phyloP scores from a whole-genome alignment of 257 asterid genomes.

The Solanum sejunctum region DNA sequence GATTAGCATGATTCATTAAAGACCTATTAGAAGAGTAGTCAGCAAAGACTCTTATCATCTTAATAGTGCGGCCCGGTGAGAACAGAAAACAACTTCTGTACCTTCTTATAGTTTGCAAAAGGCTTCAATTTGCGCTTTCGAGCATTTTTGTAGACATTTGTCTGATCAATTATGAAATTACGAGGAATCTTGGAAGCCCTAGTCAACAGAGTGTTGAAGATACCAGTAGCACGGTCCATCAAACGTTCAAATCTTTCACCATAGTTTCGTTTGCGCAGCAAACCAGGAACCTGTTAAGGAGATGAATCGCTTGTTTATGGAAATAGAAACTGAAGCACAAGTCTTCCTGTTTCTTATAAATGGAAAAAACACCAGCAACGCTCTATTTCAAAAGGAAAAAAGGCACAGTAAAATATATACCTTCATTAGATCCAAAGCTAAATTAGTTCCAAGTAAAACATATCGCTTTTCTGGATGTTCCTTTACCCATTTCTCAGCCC shows the following conservation, averaged over 20 bases:
- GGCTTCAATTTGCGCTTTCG: slow-evolving; percentile 48
- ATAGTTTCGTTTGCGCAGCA: slow-evolving; percentile 24
- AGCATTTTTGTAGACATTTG: slow-evolving; percentile 39
- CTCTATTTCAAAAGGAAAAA: not conserved
- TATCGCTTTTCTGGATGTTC: slow-evolving; percentile 53
- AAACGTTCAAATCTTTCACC: slow-evolving; percentile 23
- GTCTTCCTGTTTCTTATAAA: not conserved
- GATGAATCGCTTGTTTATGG: not conserved
- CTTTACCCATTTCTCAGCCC: slow-evolving; percentile 50
- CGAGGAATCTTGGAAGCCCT: slow-evolving; percentile 53
- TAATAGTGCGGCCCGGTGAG: not conserved
- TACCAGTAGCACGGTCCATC: slow-evolving; percentile 44
- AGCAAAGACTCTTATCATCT: not conserved
- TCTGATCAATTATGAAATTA: slow-evolving; percentile 53
- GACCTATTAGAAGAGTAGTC: not conserved
- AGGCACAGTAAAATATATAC: slow-evolving; percentile 8
- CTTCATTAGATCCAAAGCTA: slow-evolving; percentile 50
- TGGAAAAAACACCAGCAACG: not conserved
- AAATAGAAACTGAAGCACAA: not conserved
- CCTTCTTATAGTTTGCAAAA: slow-evolving; percentile 39
- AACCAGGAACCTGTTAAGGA: slow-evolving; percentile 36
- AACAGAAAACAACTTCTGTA: not conserved
- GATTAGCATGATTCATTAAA: not conserved
- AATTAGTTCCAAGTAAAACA: slow-evolving; percentile 43
- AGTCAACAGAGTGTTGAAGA: slow-evolving; percentile 35